phyloP scores from a whole-genome alignment of 2,329 filamentous ascomycete genomes.

The Cucurbitaria berberidis region DNA sequence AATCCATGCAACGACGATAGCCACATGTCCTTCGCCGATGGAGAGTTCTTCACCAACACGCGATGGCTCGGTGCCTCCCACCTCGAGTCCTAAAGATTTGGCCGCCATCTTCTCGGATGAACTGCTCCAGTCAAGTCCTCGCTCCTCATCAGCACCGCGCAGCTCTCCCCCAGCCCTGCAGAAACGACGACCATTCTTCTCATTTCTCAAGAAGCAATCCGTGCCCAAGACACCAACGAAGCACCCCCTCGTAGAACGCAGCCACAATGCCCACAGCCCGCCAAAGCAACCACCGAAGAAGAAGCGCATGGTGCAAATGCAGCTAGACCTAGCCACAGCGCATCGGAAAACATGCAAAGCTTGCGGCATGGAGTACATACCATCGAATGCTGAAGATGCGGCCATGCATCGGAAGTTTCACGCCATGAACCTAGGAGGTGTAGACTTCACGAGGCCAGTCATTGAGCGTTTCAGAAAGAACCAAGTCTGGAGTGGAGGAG shows the following conservation, averaged over 20 bases:
- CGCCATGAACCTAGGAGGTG: slow-evolving; percentile 64
- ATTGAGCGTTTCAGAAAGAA: slow-evolving; percentile 59
- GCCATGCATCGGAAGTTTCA: slow-evolving; percentile 69
- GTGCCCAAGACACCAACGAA: slow-evolving; percentile 20
- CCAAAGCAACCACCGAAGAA: slow-evolving; percentile 35
- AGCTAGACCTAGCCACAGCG: slow-evolving; percentile 64
- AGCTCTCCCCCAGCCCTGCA: slow-evolving; percentile 32
- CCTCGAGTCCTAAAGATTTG: slow-evolving; percentile 42
- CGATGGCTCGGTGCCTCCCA: slow-evolving; percentile 20
- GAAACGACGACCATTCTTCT: slow-evolving; percentile 57
- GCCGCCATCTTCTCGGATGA: slow-evolving; percentile 53
- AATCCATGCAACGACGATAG: slow-evolving; percentile 19
- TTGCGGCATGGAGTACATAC: slow-evolving; percentile 72
- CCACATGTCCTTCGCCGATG: not conserved
- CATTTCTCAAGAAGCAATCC: slow-evolving; percentile 49
- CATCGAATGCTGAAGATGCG: slow-evolving; percentile 66
- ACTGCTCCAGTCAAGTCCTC: slow-evolving; percentile 33
- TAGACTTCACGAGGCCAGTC: slow-evolving; percentile 66
- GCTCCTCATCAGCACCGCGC: slow-evolving; percentile 36
- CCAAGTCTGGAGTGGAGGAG: slow-evolving; percentile 56
- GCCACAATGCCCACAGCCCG: slow-evolving; percentile 44
- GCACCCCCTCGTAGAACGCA: slow-evolving; percentile 31
- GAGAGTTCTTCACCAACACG: slow-evolving; percentile 10
- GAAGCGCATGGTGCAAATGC: slow-evolving; percentile 62
- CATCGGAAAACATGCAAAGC: slow-evolving; percentile 63